Percentiles rank a stretch among this genome's conserved stretches.
Conservation (phyloP, 495 filamentous ascomycete species). For the Melanomma pulvis-pyrius region DNA sequence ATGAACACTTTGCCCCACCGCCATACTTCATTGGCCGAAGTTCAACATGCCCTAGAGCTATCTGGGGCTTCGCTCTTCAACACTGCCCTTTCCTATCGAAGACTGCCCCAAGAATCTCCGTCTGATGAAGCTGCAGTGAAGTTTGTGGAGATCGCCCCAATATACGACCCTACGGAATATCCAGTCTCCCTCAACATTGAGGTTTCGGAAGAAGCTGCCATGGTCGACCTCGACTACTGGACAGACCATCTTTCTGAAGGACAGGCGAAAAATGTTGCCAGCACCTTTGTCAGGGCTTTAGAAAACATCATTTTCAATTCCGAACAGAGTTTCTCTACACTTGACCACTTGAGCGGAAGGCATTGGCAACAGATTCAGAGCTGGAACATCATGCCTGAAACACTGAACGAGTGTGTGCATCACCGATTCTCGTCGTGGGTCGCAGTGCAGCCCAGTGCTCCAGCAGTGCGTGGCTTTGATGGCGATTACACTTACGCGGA, state of each 20-base stretch:
- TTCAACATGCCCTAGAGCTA: slow-evolving; percentile 30
- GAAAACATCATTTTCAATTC: slow-evolving; percentile 29
- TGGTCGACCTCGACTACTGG: slow-evolving; percentile 54
- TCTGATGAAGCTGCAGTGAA: background rate
- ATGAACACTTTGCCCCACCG: slow-evolving; percentile 23
- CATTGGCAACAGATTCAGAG: slow-evolving; percentile 28
- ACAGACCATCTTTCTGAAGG: slow-evolving; percentile 51
- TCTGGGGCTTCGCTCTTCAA: slow-evolving; percentile 30
- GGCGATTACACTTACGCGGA: slow-evolving; percentile 34
- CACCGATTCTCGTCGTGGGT: slow-evolving; percentile 23
- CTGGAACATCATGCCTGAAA: slow-evolving; percentile 36
- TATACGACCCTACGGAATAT: slow-evolving; percentile 33
- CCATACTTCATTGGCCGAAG: slow-evolving; percentile 30
- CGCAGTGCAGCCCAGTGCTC: slow-evolving; percentile 24
- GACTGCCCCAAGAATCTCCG: slow-evolving; percentile 6
- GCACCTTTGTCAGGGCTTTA: slow-evolving; percentile 42
- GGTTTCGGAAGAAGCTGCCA: slow-evolving; percentile 47
- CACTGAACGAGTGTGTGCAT: slow-evolving; percentile 34
- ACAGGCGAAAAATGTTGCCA: slow-evolving; percentile 51
- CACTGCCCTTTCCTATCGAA: slow-evolving; percentile 33
- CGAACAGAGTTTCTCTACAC: slow-evolving; percentile 14
- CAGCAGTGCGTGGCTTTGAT: slow-evolving; percentile 35
- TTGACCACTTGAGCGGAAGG: slow-evolving; percentile 33
- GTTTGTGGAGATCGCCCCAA: slow-evolving; percentile 16
- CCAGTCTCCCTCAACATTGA: slow-evolving; percentile 49